phyloP scores from a whole-genome alignment of 2,329 filamentous ascomycete genomes.

The Hymenoscyphus albidus region DNA sequence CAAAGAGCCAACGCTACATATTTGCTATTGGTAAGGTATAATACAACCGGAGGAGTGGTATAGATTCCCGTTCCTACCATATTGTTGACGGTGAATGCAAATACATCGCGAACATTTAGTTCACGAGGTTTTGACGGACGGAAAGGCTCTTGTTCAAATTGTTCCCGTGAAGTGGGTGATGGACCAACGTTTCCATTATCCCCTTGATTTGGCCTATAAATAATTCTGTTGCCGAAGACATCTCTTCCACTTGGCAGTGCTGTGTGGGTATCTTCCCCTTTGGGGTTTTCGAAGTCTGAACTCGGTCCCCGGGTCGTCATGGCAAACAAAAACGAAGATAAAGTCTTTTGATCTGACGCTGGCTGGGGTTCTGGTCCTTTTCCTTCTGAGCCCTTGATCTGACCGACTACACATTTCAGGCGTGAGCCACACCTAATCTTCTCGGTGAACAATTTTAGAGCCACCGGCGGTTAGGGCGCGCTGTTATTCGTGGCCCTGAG shows the following conservation, averaged over 20 bases:
- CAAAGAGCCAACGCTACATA: slow-evolving; percentile 42
- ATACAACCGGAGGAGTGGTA: slow-evolving; percentile 20
- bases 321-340: not conserved
- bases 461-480: no score
- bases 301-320: not conserved
- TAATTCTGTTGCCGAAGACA: not conserved
- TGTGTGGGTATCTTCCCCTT: not conserved
- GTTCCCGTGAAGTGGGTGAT: not conserved
- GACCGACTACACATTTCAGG: not conserved
- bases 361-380: no score
- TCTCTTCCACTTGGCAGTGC: not conserved
- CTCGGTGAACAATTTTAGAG: no score
- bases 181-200: not conserved
- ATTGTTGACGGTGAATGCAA: slow-evolving; percentile 23
- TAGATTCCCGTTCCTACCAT: slow-evolving; percentile 28
- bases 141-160: not conserved
- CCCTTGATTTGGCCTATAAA: not conserved
- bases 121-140: not conserved
- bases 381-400: not conserved
- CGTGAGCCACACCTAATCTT: not conserved
- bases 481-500: no score
- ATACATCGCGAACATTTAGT: slow-evolving; percentile 9
- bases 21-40: slow-evolving; percentile 19
- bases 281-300: not conserved
- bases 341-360: not conserved